A percentile compares a stretch with the other conserved stretches of the same genome.
Evolutionary conservation across 257 asterid species (phyloP).

Genomic region (Solanum infundibuliforme): DNA sequence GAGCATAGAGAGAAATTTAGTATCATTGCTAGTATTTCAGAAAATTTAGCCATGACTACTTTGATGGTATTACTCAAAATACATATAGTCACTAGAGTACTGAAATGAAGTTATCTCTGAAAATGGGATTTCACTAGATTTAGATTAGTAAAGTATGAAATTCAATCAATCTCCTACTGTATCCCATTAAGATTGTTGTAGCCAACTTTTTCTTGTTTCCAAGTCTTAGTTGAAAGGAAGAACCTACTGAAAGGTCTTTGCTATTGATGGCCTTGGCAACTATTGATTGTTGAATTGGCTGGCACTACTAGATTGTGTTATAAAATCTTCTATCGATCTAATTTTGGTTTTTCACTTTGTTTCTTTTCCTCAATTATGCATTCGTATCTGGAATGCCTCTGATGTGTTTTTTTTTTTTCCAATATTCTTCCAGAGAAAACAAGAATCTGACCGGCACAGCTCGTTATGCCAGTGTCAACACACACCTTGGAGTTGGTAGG

Average conservation of each 20-base stretch:
- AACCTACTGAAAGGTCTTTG: background rate
- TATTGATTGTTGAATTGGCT: background rate
- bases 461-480: slow-evolving; percentile 92
- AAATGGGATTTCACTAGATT: background rate
- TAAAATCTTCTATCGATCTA: background rate
- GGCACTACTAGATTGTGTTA: background rate
- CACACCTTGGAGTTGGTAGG: slow-evolving; percentile 91
- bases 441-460: slow-evolving; percentile 95
- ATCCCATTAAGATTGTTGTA: background rate
- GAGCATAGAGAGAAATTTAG: background rate
- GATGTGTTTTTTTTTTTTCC: background rate
- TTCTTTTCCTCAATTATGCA: background rate
- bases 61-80: background rate
- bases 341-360: background rate
- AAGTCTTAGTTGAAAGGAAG: background rate
- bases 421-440: slow-evolving; percentile 57
- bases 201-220: background rate
- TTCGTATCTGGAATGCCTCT: background rate
- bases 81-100: background rate
- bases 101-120: background rate
- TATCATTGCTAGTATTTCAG: background rate
- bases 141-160: background rate
- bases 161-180: background rate
- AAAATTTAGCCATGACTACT: background rate
- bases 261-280: background rate